Percentiles rank a stretch among this genome's conserved stretches.
phyloP scores from a whole-genome alignment of 2,329 filamentous ascomycete genomes.

The Sporothrix brunneoviolacea region DNA sequence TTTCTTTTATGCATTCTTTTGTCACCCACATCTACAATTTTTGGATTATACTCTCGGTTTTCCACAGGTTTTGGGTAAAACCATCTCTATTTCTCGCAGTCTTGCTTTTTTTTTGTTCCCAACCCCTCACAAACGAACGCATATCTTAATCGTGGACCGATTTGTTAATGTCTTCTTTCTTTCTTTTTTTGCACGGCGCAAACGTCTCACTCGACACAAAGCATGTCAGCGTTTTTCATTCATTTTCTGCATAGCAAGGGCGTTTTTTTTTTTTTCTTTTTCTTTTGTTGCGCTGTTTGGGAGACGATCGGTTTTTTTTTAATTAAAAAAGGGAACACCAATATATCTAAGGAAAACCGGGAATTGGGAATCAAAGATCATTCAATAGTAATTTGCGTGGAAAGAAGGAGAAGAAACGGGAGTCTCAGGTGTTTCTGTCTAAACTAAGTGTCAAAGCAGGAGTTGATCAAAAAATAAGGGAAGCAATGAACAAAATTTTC shows the following conservation, averaged over 20 bases:
- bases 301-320: background rate
- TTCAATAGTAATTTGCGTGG: conserved; percentile 4
- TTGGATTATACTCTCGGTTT: too few relatives aligned
- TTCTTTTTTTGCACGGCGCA: background rate
- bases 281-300: background rate
- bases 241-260: conserved; percentile 11
- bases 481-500: too few relatives aligned
- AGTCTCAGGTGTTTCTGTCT: too few relatives aligned
- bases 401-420: background rate
- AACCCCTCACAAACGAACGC: background rate
- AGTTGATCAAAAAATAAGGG: too few relatives aligned
- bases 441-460: too few relatives aligned
- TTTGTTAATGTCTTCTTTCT: background rate
- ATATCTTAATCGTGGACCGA: background rate
- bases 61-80: background rate
- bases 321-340: background rate
- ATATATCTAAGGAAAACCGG: background rate
- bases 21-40: too few relatives aligned
- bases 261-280: background rate
- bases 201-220: conserved; percentile 2
- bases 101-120: background rate
- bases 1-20: background rate
- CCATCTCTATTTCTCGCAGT: background rate
- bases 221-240: conserved; percentile 2
- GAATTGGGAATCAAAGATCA: background rate